phyloP scores from a whole-genome alignment of 352 stramenopile genomes.

The Phytophthora citricola region DNA sequence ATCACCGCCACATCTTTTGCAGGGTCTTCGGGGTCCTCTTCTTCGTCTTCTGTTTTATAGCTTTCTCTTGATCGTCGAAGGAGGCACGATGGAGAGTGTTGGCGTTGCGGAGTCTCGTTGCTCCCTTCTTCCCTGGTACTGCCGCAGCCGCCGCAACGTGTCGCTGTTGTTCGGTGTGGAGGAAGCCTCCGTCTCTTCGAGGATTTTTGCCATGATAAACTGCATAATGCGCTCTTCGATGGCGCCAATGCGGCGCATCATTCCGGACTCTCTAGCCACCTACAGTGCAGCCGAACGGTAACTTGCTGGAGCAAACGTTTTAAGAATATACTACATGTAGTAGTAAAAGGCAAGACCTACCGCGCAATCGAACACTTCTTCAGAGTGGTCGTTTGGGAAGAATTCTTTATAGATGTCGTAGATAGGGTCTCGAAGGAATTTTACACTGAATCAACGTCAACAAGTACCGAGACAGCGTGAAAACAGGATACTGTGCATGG shows the following conservation, averaged over 20 bases:
- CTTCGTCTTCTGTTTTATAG: constrained; percentile 25
- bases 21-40: constrained; percentile 28
- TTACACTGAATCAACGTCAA: constrained; percentile 37
- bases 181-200: constrained; percentile 46
- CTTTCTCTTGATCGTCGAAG: constrained; percentile 30
- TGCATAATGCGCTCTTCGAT: constrained; percentile 76
- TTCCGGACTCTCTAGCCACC: constrained; percentile 23
- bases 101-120: constrained; percentile 12
- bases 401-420: constrained; percentile 61
- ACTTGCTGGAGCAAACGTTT: not conserved
- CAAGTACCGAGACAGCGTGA: not conserved
- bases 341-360: constrained; percentile 19
- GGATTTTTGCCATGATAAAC: constrained; percentile 65
- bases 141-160: constrained; percentile 51
- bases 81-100: constrained; percentile 23
- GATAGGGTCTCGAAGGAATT: constrained; percentile 60
- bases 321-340: not conserved
- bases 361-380: constrained; percentile 50
- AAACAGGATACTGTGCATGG: constrained; percentile 1
- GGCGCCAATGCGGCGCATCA: constrained; percentile 55
- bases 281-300: not conserved
- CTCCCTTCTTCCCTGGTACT: constrained; percentile 50
- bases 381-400: constrained; percentile 46
- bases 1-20: constrained; percentile 26
- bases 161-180: constrained; percentile 44